Conservation (phyloP, 2,329 filamentous ascomycete species). For the Ophiosphaerella narmari region DNA sequence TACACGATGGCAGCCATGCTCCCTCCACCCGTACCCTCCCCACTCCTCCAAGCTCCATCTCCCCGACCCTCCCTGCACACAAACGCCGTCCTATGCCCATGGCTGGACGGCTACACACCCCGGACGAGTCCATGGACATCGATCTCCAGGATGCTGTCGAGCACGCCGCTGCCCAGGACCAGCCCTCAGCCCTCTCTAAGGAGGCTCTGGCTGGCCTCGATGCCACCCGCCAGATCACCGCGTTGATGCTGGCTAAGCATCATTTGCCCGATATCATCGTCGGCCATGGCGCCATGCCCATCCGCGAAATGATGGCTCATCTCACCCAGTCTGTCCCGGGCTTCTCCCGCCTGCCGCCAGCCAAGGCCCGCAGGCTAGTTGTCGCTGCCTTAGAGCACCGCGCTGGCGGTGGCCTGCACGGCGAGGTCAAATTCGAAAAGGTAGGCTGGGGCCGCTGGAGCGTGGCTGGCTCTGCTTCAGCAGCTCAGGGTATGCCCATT, state of each 20-base stretch:
- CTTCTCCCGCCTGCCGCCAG: slow-evolving; percentile 84
- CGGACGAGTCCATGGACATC: slow-evolving; percentile 72
- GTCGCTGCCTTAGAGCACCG: slow-evolving; percentile 90
- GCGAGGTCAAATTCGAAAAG: slow-evolving; percentile 87
- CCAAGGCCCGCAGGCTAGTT: slow-evolving; percentile 87
- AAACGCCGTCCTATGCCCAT: slow-evolving; percentile 65
- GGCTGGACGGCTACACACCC: slow-evolving; percentile 53
- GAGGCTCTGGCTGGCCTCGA: slow-evolving; percentile 65
- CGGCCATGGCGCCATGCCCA: slow-evolving; percentile 86
- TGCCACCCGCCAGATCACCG: slow-evolving; percentile 80
- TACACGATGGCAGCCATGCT: slow-evolving; percentile 35
- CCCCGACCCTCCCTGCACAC: slow-evolving; percentile 81
- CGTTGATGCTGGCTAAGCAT: slow-evolving; percentile 81
- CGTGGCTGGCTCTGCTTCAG: slow-evolving; percentile 57
- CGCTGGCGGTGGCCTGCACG: slow-evolving; percentile 62
- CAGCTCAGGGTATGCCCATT: slow-evolving; percentile 53
- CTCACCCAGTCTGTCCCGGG: slow-evolving; percentile 91
- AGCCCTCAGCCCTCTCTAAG: slow-evolving; percentile 51
- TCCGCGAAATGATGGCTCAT: slow-evolving; percentile 94
- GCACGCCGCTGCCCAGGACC: slow-evolving; percentile 52
- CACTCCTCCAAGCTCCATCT: slow-evolving; percentile 95
- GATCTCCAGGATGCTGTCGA: slow-evolving; percentile 76
- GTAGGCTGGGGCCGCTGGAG: slow-evolving; percentile 98
- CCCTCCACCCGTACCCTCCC: slow-evolving; percentile 62
- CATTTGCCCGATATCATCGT: slow-evolving; percentile 90